Percentiles rank a stretch among this genome's conserved stretches.
Conservation (phyloP, 2,329 filamentous ascomycete genomes). For the Apiospora rasikravindrae region DNA sequence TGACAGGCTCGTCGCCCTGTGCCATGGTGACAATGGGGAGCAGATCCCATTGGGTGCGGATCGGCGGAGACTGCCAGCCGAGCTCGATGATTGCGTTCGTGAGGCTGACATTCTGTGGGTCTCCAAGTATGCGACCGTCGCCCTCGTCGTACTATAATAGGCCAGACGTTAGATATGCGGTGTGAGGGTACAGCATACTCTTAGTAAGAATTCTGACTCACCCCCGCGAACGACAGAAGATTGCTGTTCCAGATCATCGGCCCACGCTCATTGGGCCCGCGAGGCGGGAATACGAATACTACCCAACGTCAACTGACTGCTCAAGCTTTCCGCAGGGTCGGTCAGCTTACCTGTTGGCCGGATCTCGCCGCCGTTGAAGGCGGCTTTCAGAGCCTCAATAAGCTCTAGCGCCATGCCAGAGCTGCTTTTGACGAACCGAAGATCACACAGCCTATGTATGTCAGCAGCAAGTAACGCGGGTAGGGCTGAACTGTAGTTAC, state of each 20-base stretch:
- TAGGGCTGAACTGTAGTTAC: conserved; percentile 17
- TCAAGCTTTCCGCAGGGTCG: neutral
- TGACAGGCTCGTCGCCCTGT: conserved; percentile 30
- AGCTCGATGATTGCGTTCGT: conserved; percentile 35
- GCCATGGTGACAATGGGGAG: conserved; percentile 37
- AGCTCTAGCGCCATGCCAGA: conserved; percentile 30
- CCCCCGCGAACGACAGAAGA: conserved; percentile 34
- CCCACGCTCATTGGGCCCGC: conserved; percentile 26
- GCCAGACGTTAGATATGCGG: conserved; percentile 2
- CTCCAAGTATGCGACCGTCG: conserved; percentile 33
- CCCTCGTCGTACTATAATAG: conserved; percentile 26
- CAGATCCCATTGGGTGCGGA: conserved; percentile 33
- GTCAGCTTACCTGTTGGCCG: conserved; percentile 29
- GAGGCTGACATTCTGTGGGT: conserved; percentile 32
- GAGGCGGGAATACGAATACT: conserved; percentile 36
- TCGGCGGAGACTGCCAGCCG: conserved; percentile 33
- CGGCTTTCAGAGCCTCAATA: conserved; percentile 25
- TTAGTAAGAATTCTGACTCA: conserved; percentile 18
- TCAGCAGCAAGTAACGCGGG: conserved; percentile 3
- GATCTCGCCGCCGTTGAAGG: conserved; percentile 34
- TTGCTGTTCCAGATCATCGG: conserved; percentile 37
- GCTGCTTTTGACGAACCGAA: conserved; percentile 31
- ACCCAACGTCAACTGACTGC: neutral
- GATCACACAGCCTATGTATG: conserved; percentile 30
- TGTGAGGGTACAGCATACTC: neutral